Percentiles rank a stretch among this genome's conserved stretches.
Conservation (phyloP, 2,329 filamentous ascomycete genomes). For the Incumbomyces delicatus region DNA sequence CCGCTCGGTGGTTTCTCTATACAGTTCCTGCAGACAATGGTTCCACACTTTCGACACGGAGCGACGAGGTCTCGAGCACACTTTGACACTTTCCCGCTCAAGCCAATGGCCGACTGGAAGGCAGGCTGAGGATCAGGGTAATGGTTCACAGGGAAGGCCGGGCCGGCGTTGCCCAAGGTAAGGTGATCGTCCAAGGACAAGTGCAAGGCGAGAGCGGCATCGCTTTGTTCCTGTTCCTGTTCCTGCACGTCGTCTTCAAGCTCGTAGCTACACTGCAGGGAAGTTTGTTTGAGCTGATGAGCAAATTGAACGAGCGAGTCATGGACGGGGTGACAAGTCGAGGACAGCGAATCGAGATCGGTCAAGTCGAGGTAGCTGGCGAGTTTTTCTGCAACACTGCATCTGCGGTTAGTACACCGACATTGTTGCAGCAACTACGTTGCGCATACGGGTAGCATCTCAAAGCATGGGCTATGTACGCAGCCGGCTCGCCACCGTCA, state of each 20-base stretch:
- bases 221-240: neutral
- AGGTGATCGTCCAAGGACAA: constrained; percentile 22
- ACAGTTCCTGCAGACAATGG: constrained; percentile 80
- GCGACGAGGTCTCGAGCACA: constrained; percentile 84
- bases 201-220: constrained; percentile 11
- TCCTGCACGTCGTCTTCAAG: constrained; percentile 41
- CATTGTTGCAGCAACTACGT: constrained; percentile 9
- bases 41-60: constrained; percentile 68
- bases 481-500: constrained; percentile 24
- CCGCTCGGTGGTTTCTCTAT: constrained; percentile 69
- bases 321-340: constrained; percentile 71
- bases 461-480: constrained; percentile 25
- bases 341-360: constrained; percentile 71
- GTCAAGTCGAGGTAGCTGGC: constrained; percentile 75
- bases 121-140: neutral
- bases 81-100: constrained; percentile 59
- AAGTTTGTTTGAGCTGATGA: constrained; percentile 59
- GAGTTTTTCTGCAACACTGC: constrained; percentile 66
- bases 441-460: constrained; percentile 39
- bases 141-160: constrained; percentile 11
- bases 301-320: constrained; percentile 70
- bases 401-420: constrained; percentile 18
- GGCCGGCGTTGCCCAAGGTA: constrained; percentile 24
- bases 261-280: constrained; percentile 73
- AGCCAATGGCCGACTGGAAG: constrained; percentile 27